Percentiles rank a stretch among this genome's conserved stretches.
Evolutionary conservation across 2,329 filamentous ascomycete species (phyloP).

Genomic region (Paramyrothecium roridum): DNA sequence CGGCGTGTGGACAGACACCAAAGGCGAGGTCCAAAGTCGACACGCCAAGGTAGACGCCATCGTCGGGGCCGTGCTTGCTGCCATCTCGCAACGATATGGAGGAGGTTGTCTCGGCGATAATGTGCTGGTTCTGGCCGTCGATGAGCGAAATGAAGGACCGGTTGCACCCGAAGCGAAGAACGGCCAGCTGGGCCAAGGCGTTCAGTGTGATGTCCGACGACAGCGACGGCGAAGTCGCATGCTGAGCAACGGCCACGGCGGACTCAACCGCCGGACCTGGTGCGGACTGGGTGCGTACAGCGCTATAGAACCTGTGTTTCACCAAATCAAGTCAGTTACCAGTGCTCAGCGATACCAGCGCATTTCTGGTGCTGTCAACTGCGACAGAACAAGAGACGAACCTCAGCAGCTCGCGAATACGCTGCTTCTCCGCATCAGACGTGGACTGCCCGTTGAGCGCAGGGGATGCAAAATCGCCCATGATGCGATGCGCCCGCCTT

Average conservation of each 20-base stretch:
- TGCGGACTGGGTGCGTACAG: not conserved
- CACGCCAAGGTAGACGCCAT: conserved; percentile 16
- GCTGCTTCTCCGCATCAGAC: not conserved
- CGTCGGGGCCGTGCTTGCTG: conserved; percentile 6
- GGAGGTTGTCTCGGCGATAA: conserved; percentile 37
- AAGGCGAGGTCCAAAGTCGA: conserved; percentile 19
- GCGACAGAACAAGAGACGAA: not conserved
- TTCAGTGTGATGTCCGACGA: conserved; percentile 26
- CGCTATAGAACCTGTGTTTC: not conserved
- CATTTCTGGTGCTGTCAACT: not conserved
- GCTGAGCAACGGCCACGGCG: not conserved
- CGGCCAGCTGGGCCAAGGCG: conserved; percentile 37
- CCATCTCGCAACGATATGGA: conserved; percentile 24
- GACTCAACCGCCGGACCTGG: not conserved
- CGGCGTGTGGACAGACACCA: conserved; percentile 25
- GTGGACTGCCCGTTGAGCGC: not conserved
- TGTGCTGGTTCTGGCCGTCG: conserved; percentile 33
- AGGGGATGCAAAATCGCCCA: conserved; percentile 1
- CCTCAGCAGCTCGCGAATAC: conserved; percentile 1
- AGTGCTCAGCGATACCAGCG: not conserved
- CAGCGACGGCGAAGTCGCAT: not conserved
- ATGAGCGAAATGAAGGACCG: conserved; percentile 40
- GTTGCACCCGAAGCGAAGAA: conserved; percentile 30
- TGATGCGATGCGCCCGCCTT: not conserved
- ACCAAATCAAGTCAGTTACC: not conserved